Percentiles rank a stretch among this genome's conserved stretches.
phyloP scores from a whole-genome alignment of 192 early-diverging fungal species.

The Rhizoclosmatium globosum region DNA sequence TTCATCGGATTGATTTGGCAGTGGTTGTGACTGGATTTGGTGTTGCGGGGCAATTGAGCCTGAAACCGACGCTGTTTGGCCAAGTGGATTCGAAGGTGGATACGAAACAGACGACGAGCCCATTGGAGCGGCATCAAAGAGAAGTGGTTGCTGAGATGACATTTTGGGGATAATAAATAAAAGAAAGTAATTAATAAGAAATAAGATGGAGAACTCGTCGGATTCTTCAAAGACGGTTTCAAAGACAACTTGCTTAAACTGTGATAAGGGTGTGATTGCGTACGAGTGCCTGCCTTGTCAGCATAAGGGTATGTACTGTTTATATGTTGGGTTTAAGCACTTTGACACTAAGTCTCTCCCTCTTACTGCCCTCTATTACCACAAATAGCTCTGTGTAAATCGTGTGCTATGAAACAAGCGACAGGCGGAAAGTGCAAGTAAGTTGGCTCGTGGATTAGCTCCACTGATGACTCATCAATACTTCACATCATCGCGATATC shows the following conservation, averaged over 20 bases:
- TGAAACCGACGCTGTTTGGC: too few species aligned
- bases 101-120: neutral
- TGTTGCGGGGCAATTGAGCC: constrained; percentile 3
- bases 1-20: constrained; percentile 9
- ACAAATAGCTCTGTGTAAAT: constrained; percentile 46
- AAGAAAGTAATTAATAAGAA: neutral
- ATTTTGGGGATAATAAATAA: neutral
- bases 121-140: constrained; percentile 12
- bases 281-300: constrained; percentile 51
- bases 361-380: too few species aligned
- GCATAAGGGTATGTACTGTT: constrained; percentile 6
- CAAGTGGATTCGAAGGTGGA: neutral
- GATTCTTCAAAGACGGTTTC: neutral
- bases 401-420: constrained; percentile 62
- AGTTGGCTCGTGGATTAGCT: too few species aligned
- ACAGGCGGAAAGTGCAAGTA: constrained; percentile 58
- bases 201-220: neutral
- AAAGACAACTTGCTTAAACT: constrained; percentile 37
- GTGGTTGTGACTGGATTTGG: neutral
- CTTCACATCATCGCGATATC: too few species aligned
- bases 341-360: too few species aligned
- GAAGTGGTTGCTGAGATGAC: constrained; percentile 2
- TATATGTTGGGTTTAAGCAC: too few species aligned
- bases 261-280: constrained; percentile 39
- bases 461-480: too few species aligned